These are phyloP conservation scores for Plasmodium yoelii DNA, from an alignment of 169 alveolate genomes.

Conservation along the genomic window DNA sequence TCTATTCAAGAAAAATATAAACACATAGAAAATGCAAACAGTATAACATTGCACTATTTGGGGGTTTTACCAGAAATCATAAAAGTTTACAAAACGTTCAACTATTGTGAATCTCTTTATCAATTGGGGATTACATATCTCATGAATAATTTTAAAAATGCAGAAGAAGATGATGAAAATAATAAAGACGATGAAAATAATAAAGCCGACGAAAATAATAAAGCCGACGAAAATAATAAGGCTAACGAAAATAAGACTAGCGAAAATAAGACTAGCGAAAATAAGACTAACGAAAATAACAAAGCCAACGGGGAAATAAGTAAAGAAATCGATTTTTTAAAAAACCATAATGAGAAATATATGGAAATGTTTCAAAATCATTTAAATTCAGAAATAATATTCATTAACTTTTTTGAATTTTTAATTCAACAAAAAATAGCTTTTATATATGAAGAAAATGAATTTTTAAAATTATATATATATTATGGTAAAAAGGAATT, in stretches of 20 bases:
- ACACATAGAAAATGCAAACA: neutral
- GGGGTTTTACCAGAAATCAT: slow-evolving; percentile 62
- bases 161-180: neutral
- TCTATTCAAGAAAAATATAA: slow-evolving; percentile 7
- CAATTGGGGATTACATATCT: slow-evolving; percentile 36
- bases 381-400: slow-evolving; percentile 42
- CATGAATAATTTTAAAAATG: neutral
- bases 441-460: slow-evolving; percentile 39
- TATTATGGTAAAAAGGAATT: slow-evolving; percentile 48
- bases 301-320: slow-evolving; percentile 11
- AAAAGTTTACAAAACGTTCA: slow-evolving; percentile 55
- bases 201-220: neutral
- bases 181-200: neutral
- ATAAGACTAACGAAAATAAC: neutral
- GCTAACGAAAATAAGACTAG: neutral
- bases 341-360: slow-evolving; percentile 35
- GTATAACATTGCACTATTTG: slow-evolving; percentile 24
- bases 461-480: slow-evolving; percentile 48
- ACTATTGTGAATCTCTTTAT: slow-evolving; percentile 41
- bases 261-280: too few species aligned
- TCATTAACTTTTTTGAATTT: slow-evolving; percentile 54
- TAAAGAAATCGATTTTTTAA: slow-evolving; percentile 16
- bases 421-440: slow-evolving; percentile 27
- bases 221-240: neutral
- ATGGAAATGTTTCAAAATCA: slow-evolving; percentile 52